These are phyloP conservation scores for Suillus luteus DNA, from an alignment of 768 basidiomycete species.

Conservation along the genomic window DNA sequence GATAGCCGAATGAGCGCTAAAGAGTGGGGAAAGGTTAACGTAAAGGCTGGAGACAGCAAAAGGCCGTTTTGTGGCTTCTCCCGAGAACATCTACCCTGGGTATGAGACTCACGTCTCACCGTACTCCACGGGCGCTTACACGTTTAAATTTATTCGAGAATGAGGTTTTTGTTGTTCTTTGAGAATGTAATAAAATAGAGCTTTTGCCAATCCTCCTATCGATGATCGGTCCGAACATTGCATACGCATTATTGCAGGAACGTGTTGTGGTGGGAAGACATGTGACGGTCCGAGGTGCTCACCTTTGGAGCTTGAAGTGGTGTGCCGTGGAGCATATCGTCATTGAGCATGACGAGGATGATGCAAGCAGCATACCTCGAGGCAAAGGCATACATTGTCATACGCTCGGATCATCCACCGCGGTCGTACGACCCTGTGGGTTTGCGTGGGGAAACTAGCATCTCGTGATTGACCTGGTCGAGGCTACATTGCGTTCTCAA, in stretches of 20 bases:
- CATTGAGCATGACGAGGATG: constrained; percentile 19
- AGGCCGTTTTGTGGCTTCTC: constrained; percentile 15
- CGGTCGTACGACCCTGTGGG: constrained; percentile 15
- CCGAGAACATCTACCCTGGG: constrained; percentile 11
- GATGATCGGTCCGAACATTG: constrained; percentile 11
- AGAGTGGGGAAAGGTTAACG: background rate
- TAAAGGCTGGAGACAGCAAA: constrained; percentile 13
- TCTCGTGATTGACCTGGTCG: constrained; percentile 1
- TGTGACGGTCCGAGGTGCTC: constrained; percentile 4
- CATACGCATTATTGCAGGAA: constrained; percentile 6
- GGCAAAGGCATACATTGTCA: background rate
- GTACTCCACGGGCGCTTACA: constrained; percentile 2
- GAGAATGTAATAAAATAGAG: too few relatives aligned
- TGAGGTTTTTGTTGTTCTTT: background rate
- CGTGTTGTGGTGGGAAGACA: constrained; percentile 11
- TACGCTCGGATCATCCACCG: constrained; percentile 13
- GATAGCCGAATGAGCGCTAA: background rate
- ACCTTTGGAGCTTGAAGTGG: background rate
- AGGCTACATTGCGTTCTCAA: background rate
- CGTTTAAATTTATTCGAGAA: background rate
- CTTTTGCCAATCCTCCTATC: background rate
- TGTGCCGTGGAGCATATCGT: constrained; percentile 2
- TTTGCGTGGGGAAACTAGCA: background rate
- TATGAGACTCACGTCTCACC: too few relatives aligned
- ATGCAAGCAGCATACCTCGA: constrained; percentile 22